Percentiles rank a stretch among this genome's conserved stretches.
Evolutionary conservation across 1,139 yeast genomes (phyloP).

Genomic region (Magnusiomyces starmeri): DNA sequence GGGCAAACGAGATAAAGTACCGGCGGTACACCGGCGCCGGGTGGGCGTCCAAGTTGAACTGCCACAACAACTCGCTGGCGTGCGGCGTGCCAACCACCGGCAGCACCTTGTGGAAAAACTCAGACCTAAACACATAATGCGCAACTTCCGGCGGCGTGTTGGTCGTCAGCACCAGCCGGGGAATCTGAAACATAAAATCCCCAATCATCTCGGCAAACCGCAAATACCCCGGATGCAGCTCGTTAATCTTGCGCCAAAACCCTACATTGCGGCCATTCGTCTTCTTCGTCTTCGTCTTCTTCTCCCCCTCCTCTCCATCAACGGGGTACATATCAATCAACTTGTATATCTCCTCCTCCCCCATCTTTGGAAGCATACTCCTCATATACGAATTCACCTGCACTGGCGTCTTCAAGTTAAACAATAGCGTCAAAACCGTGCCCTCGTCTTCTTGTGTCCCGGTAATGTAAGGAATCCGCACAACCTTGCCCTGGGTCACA

Average conservation of each 20-base stretch:
- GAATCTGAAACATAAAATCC: constrained; percentile 20
- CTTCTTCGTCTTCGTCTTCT: background rate
- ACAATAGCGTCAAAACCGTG: constrained; percentile 14
- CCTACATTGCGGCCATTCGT: background rate
- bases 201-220: constrained; percentile 20
- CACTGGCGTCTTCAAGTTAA: constrained; percentile 9
- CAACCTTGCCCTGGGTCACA: constrained; percentile 15
- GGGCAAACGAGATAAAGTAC: constrained; percentile 21
- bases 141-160: constrained; percentile 4
- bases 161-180: constrained; percentile 18
- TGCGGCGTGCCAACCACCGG: constrained; percentile 21
- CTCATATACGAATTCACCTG: background rate
- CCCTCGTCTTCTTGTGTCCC: constrained; percentile 26
- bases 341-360: constrained; percentile 3
- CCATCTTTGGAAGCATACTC: constrained; percentile 13
- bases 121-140: constrained; percentile 15
- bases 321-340: constrained; percentile 4
- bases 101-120: constrained; percentile 10
- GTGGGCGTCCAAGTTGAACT: constrained; percentile 7
- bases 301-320: background rate
- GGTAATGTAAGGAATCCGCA: constrained; percentile 21
- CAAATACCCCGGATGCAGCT: constrained; percentile 16
- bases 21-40: constrained; percentile 17
- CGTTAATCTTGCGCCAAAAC: background rate
- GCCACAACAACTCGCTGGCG: constrained; percentile 15